Evolutionary conservation across 2,329 filamentous ascomycete genomes (phyloP), one percentile per base, ranked within the genome.

Genomic region (Ceratocystis ficicola): DNA sequence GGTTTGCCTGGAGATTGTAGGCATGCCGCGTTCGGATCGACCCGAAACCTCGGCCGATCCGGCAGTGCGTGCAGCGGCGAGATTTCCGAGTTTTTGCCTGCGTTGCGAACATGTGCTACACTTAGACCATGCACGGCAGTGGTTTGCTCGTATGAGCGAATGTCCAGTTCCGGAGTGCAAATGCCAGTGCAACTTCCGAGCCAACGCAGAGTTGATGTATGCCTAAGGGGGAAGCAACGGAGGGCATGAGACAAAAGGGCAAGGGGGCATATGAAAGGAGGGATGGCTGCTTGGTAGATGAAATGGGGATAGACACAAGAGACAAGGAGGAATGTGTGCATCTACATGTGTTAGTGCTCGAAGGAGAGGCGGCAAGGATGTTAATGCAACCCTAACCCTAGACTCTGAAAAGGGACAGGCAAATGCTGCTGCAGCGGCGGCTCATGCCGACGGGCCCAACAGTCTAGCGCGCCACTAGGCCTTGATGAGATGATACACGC

Each of bases 81-180:
- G 80, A 59, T 87, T 88, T 71, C 83, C 84, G n/a, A 86, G 83
- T 0, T 88, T 88, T 71, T 88, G 86, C 68, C 77, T 88, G 55
- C 80, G 81, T 69, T 88, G 86, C 72, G 84, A 87, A 71, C 86
- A 88, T 71, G 84, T 86, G 8, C 74, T 85, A 71, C 86, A 88
- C 70, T 77, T 87, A 66, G 85, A 87, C 70, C 86, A 88, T 71
- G 84, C 85, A 5, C 75, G 83, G 70, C 79, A 82, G 73, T 88
- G 86, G 86, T 88, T 88, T 70, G 76, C 79, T 5, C 75, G 83
- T 41, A 85, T 87, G 69, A 78, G 79, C 32, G 84, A 88, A 74
- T 88, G 86, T 71, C 85, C 86, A 0, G 84, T 87, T 62, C 84
- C 86, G 0, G 85, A 87, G 74, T 88, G 86, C 71, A 78, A 83